These are phyloP conservation scores for Pythium chondricola DNA, from an alignment of 352 stramenopile genomes.

Conservation along the genomic window DNA sequence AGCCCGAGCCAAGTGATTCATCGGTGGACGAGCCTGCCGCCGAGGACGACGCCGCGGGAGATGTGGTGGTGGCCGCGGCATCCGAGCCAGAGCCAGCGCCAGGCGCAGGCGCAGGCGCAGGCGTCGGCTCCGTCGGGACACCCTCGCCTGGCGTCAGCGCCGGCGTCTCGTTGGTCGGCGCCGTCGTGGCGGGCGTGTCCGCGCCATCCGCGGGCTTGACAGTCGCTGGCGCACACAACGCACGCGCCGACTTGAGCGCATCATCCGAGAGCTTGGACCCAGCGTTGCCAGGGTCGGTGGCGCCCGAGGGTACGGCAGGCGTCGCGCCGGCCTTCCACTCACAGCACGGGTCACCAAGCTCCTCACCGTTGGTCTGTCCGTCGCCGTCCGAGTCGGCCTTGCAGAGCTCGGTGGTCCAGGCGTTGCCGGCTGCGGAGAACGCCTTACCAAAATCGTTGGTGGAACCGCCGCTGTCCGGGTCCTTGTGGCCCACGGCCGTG, in stretches of 20 bases:
- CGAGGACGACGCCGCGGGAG: neutral
- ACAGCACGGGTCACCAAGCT: constrained; percentile 56
- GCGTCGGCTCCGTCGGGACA: neutral
- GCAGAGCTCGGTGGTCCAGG: constrained; percentile 32
- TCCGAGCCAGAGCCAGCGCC: neutral
- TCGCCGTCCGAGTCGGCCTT: constrained; percentile 43
- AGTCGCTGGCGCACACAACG: constrained; percentile 1
- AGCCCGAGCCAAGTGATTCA: too few species aligned
- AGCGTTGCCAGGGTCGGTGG: constrained; percentile 15
- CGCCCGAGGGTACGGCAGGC: constrained; percentile 11
- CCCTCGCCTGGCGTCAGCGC: constrained; percentile 5
- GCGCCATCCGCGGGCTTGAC: constrained; percentile 13
- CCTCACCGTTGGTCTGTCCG: constrained; percentile 47
- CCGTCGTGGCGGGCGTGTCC: too few species aligned
- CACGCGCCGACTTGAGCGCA: constrained; percentile 6
- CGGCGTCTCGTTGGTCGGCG: constrained; percentile 11
- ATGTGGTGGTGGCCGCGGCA: neutral
- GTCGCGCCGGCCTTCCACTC: constrained; percentile 19
- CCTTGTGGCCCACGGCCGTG: constrained; percentile 18
- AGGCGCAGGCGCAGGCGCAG: neutral
- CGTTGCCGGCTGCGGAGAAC: constrained; percentile 14
- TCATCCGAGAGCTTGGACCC: constrained; percentile 16
- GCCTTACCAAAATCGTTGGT: constrained; percentile 32
- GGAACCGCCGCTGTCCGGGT: constrained; percentile 5
- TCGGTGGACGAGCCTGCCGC: constrained; percentile 2